Percentiles rank a stretch among this genome's conserved stretches.
phyloP scores from a whole-genome alignment of 179 eudicot genomes.

The Actinidia chinensis region DNA sequence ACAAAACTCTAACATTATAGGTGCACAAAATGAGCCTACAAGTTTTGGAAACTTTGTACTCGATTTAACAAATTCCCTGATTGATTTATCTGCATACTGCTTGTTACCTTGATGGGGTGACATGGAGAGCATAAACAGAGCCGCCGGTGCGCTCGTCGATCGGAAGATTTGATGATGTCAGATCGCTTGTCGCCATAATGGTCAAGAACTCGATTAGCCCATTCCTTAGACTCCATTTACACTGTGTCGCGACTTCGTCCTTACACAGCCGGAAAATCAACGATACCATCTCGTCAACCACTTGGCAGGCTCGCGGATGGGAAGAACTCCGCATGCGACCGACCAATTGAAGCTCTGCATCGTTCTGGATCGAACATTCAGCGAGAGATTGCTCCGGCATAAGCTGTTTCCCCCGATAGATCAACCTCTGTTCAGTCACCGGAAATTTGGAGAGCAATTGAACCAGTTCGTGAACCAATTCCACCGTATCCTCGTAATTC shows the following conservation, averaged over 20 bases:
- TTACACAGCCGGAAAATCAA: conserved; percentile 38
- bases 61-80: conserved; percentile 39
- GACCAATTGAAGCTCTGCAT: conserved; percentile 59
- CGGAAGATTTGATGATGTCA: conserved; percentile 49
- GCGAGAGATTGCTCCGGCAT: conserved; percentile 56
- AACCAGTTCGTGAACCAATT: conserved; percentile 41
- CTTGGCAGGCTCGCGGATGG: conserved; percentile 62
- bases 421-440: conserved; percentile 49
- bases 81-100: conserved; percentile 48
- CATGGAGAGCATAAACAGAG: conserved; percentile 65
- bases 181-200: conserved; percentile 22
- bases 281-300: conserved; percentile 45
- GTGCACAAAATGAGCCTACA: conserved; percentile 35
- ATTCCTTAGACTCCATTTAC: conserved; percentile 1
- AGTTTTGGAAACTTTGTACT: conserved; percentile 17
- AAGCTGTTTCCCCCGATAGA: conserved; percentile 67
- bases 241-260: conserved; percentile 14
- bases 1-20: conserved; percentile 67
- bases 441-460: conserved; percentile 48
- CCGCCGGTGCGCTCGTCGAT: conserved; percentile 51
- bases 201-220: conserved; percentile 26
- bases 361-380: conserved; percentile 53
- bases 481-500: conserved; percentile 46
- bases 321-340: conserved; percentile 69
- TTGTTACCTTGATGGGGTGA: conserved; percentile 36